Percentiles rank a stretch among this genome's conserved stretches.
Conservation (phyloP, 2,329 filamentous ascomycete species). For the Diaporthe australafricana region DNA sequence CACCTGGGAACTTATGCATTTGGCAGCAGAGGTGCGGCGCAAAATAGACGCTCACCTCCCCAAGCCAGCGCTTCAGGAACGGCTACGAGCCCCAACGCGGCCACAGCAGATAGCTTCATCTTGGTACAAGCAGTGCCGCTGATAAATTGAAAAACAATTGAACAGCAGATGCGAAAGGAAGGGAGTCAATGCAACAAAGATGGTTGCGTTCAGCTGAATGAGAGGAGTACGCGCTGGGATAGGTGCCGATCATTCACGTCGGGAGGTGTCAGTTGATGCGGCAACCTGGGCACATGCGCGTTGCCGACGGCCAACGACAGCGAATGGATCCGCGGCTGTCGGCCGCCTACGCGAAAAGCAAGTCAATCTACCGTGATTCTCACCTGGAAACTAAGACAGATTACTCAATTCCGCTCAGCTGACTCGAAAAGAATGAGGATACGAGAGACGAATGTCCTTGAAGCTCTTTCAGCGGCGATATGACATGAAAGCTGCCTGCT, state of each 20-base stretch:
- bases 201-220: neutral
- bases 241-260: slow-evolving; percentile 16
- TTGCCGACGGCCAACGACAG: slow-evolving; percentile 17
- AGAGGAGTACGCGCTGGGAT: slow-evolving; percentile 2
- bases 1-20: neutral
- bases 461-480: neutral
- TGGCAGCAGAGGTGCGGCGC: neutral
- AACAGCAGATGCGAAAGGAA: neutral
- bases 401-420: slow-evolving; percentile 1
- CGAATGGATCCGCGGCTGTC: slow-evolving; percentile 27
- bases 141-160: neutral
- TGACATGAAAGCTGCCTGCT: slow-evolving; percentile 5
- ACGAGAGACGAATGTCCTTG: neutral
- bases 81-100: slow-evolving; percentile 45
- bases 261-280: slow-evolving; percentile 32
- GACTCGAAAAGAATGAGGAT: neutral
- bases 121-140: neutral
- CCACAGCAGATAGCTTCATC: slow-evolving; percentile 47
- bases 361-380: neutral
- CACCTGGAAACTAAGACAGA: neutral
- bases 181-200: neutral
- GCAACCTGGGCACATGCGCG: slow-evolving; percentile 28
- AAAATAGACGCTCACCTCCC: slow-evolving; percentile 52
- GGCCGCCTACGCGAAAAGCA: slow-evolving; percentile 1
- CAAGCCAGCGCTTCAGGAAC: slow-evolving; percentile 52